Evolutionary conservation across 805 yeast species (phyloP), one percentile per base, ranked within the genome.

Genomic region (Saccharomycopsis lassenensis): DNA sequence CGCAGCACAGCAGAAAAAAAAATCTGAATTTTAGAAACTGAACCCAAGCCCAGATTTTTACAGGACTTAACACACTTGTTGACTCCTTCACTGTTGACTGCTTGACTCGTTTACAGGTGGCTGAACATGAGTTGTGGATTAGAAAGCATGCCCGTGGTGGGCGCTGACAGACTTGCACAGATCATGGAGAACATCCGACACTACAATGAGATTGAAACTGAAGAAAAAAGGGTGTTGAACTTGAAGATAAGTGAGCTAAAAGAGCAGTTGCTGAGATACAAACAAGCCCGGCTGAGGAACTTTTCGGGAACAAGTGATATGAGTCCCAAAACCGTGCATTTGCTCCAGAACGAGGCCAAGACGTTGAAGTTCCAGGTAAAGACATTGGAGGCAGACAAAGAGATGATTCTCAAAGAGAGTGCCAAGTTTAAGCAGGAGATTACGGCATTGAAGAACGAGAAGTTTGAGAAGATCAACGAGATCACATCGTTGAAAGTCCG

Each of bases 391-490:
- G 24, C 18, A 5, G 42, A 35, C 14, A 34, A 31, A 16, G 40
- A 37, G n/a, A 27, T 20, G 11, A 6, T 35, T 5, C 16, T 38
- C 8, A 33, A 29, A 32, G 43, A 41, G 19, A 24, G 28, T 4
- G 35, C 26, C 7, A 18, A 17, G 6, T 38, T 38, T 23, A 33
- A 31, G 12, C 30, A 15, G 23, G 39, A 41, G 25, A 29, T 38
- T 11, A 29, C 35, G n/a, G 22, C 24, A 7, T 30, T 41, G 33
- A 38, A 36, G 20, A 29, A 21, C 10, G 45, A 41, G 12, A 41
- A 41, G 17, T 41, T 41, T 35, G 41, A 41, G 14, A 37, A 41
- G 14, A 41, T 41, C 11, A 30, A 36, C 12, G 42, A 41, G 21
- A 17, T 34, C 24, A 41, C 42, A n/a, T 20, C 31, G 19, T 16